These are phyloP conservation scores for Cantharellus anzutake DNA, from an alignment of 768 basidiomycete species.

Conservation along the genomic window DNA sequence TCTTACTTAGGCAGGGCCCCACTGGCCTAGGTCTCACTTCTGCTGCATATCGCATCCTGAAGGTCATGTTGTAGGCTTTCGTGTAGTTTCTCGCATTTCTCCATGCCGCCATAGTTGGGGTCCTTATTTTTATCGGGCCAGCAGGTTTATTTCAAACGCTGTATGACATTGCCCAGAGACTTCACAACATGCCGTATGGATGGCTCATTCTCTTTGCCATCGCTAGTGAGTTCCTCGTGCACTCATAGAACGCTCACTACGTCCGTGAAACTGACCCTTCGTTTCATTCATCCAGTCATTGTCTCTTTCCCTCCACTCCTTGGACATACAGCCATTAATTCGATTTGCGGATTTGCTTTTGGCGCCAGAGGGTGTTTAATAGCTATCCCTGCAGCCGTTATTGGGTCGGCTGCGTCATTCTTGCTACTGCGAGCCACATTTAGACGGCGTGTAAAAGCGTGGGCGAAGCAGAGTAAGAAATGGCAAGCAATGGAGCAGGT, in stretches of 20 bases:
- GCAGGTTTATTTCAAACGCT: conserved; percentile 46
- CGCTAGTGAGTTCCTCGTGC: not conserved
- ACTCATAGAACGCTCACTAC: not conserved
- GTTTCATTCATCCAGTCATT: conserved; percentile 4
- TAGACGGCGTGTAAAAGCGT: conserved; percentile 31
- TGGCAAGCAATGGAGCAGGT: conserved; percentile 66
- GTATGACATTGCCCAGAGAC: conserved; percentile 45
- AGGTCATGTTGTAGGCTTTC: not conserved
- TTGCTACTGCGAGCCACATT: conserved; percentile 40
- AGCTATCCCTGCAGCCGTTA: conserved; percentile 36
- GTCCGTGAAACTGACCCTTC: not conserved
- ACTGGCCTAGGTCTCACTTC: conserved; percentile 6
- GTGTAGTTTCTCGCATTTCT: conserved; percentile 41
- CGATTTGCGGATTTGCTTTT: conserved; percentile 67
- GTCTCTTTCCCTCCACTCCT: conserved; percentile 36
- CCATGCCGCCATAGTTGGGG: conserved; percentile 24
- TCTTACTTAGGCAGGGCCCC: not conserved
- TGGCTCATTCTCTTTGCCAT: conserved; percentile 26
- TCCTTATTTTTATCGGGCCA: conserved; percentile 38
- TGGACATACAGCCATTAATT: conserved; percentile 46
- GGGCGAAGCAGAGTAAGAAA: conserved; percentile 43
- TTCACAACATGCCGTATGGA: conserved; percentile 41
- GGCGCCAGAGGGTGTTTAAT: conserved; percentile 61
- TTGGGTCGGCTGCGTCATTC: conserved; percentile 48
- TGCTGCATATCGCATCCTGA: not conserved